phyloP scores from a whole-genome alignment of 192 early-diverging fungal species.

The Gaertneriomyces sp. region DNA sequence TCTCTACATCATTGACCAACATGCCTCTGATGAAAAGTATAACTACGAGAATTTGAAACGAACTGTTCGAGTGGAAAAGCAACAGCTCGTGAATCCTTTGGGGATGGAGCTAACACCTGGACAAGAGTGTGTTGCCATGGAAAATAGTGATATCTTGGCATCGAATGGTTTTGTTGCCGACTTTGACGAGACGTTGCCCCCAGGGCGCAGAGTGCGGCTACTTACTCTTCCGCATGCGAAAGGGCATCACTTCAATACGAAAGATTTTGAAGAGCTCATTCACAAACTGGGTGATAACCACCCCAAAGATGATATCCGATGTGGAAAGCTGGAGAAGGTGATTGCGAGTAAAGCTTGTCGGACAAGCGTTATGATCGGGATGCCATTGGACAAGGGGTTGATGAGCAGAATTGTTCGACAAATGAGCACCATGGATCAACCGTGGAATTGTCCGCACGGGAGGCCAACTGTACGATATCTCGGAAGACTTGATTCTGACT shows the following conservation, averaged over 20 bases:
- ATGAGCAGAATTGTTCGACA: constrained; percentile 80
- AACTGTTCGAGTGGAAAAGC: constrained; percentile 18
- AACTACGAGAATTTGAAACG: constrained; percentile 83
- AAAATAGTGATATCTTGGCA: constrained; percentile 54
- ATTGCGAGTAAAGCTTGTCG: constrained; percentile 92
- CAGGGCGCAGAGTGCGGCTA: constrained; percentile 64
- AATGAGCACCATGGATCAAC: constrained; percentile 84
- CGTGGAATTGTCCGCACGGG: constrained; percentile 98
- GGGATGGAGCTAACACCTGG: constrained; percentile 47
- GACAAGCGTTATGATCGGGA: constrained; percentile 89
- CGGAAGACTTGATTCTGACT: not conserved
- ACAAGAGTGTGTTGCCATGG: constrained; percentile 75
- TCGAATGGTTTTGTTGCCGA: constrained; percentile 67
- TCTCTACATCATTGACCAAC: constrained; percentile 96
- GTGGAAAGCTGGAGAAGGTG: constrained; percentile 63
- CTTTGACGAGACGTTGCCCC: constrained; percentile 53
- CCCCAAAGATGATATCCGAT: constrained; percentile 46
- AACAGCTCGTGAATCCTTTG: constrained; percentile 43
- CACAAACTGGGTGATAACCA: constrained; percentile 27
- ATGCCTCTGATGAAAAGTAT: constrained; percentile 96
- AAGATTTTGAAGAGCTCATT: constrained; percentile 73
- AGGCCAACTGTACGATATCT: constrained; percentile 92
- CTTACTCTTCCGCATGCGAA: constrained; percentile 68
- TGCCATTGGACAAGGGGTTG: constrained; percentile 59
- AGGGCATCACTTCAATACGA: constrained; percentile 67